phyloP scores from a whole-genome alignment of 495 filamentous ascomycete genomes.

The Aspergillus mulundensis region DNA sequence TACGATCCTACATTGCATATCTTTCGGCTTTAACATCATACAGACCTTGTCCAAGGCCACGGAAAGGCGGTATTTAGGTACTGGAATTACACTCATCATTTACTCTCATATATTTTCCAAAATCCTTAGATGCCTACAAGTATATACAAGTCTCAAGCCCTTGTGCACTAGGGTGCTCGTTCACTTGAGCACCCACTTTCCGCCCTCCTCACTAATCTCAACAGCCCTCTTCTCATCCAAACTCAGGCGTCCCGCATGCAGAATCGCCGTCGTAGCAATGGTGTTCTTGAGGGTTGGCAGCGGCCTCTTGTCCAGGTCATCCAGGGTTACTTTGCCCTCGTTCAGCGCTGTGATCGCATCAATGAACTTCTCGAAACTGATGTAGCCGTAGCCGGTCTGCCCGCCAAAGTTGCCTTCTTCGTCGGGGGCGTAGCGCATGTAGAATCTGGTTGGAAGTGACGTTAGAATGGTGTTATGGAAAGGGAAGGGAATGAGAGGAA shows the following conservation, averaged over 20 bases:
- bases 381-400: slow-evolving; percentile 88
- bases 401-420: slow-evolving; percentile 93
- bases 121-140: neutral
- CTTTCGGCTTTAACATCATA: too few species aligned
- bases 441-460: slow-evolving; percentile 53
- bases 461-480: neutral
- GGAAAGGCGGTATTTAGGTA: too few species aligned
- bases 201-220: slow-evolving; percentile 61
- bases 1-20: neutral
- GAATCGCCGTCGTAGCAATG: slow-evolving; percentile 83
- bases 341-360: slow-evolving; percentile 79
- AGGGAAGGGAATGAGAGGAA: slow-evolving; percentile 6
- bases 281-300: slow-evolving; percentile 86
- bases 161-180: neutral
- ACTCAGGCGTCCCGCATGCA: slow-evolving; percentile 78
- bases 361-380: slow-evolving; percentile 94
- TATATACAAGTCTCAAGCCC: neutral
- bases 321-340: slow-evolving; percentile 62
- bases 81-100: too few species aligned
- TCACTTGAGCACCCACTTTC: slow-evolving; percentile 61
- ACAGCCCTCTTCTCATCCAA: slow-evolving; percentile 78
- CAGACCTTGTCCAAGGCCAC: too few species aligned
- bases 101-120: neutral
- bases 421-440: slow-evolving; percentile 94
- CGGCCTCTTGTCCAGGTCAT: slow-evolving; percentile 71